A percentile compares a stretch with the other conserved stretches of the same genome.
Conservation (phyloP, 192 early-diverging fungal species). For the Backusella morwellensis region DNA sequence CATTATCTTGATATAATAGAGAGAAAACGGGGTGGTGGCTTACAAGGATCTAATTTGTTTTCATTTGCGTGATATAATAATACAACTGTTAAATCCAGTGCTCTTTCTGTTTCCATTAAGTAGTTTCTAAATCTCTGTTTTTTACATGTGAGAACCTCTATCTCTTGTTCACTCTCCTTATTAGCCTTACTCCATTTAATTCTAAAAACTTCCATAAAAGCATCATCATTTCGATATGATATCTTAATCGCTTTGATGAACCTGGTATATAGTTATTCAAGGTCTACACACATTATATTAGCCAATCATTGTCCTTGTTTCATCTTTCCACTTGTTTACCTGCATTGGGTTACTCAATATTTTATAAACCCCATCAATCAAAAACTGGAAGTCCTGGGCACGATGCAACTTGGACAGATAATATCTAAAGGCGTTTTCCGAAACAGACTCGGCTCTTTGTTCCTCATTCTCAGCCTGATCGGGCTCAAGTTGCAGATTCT, state of each 20-base stretch:
- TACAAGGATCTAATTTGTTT: slow-evolving; percentile 57
- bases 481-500: background rate
- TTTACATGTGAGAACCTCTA: background rate
- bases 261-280: slow-evolving; percentile 75
- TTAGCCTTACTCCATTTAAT: slow-evolving; percentile 61
- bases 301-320: background rate
- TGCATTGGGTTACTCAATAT: slow-evolving; percentile 80
- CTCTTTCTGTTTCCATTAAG: slow-evolving; percentile 59
- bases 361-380: slow-evolving; percentile 72
- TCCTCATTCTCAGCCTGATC: background rate
- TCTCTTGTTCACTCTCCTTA: background rate
- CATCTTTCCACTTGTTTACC: background rate
- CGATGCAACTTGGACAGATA: slow-evolving; percentile 83
- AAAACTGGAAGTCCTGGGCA: slow-evolving; percentile 79
- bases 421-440: slow-evolving; percentile 72
- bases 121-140: slow-evolving; percentile 62
- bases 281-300: slow-evolving; percentile 28
- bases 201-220: slow-evolving; percentile 87
- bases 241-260: slow-evolving; percentile 62
- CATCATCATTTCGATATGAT: slow-evolving; percentile 71
- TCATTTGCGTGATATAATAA: slow-evolving; percentile 64
- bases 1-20: too few relatives aligned
- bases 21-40: background rate
- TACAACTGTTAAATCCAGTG: slow-evolving; percentile 58
- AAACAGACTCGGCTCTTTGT: background rate